Conservation (phyloP, 441 rosid species). For the Biscutella laevigata region DNA sequence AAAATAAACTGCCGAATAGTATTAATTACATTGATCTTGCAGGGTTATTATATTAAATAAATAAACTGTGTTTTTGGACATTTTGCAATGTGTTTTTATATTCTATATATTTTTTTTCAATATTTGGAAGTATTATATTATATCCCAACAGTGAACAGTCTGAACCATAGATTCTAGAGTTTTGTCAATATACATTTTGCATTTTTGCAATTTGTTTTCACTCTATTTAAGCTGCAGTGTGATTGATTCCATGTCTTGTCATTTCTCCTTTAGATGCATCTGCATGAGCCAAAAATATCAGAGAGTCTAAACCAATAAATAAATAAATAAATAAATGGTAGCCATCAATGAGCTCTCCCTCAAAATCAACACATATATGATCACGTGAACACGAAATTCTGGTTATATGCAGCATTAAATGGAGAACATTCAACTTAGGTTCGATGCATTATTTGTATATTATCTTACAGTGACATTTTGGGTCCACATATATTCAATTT, state of each 20-base stretch:
- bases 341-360: slow-evolving; percentile 5
- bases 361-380: slow-evolving; percentile 7
- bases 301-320: slow-evolving; percentile 10
- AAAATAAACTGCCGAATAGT: not conserved
- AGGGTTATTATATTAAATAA: not conserved
- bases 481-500: too few species aligned
- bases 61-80: slow-evolving; percentile 2
- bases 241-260: slow-evolving; percentile 16
- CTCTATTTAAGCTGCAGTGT: not conserved
- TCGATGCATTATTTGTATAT: too few species aligned
- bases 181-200: slow-evolving; percentile 17
- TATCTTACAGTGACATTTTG: too few species aligned
- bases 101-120: too few species aligned
- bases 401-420: too few species aligned
- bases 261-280: not conserved
- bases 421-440: too few species aligned
- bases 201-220: slow-evolving; percentile 17
- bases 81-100: too few species aligned
- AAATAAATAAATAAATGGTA: too few species aligned
- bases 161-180: slow-evolving; percentile 17
- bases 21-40: slow-evolving; percentile 7
- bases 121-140: slow-evolving; percentile 6
- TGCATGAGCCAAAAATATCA: slow-evolving; percentile 19
- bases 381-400: slow-evolving; percentile 15
- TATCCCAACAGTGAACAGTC: slow-evolving; percentile 8